Percentiles rank a stretch among this genome's conserved stretches.
phyloP scores from a whole-genome alignment of 371 early-diverging fungal genomes.

The Mortierella sp. region DNA sequence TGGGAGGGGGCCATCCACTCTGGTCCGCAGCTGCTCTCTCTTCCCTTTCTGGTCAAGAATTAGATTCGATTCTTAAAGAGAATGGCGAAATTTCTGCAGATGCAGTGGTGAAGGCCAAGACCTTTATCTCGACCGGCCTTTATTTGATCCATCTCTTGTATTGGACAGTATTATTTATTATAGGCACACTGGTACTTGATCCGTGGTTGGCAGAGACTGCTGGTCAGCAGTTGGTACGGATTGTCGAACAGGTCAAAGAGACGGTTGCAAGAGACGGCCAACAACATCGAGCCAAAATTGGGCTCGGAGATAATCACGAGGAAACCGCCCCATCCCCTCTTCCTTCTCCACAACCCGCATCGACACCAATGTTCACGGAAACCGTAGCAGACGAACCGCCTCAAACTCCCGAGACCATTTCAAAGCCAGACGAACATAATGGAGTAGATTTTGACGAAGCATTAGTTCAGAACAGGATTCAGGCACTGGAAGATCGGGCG shows the following conservation, averaged over 20 bases:
- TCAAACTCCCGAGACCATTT: background rate
- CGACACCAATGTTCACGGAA: background rate
- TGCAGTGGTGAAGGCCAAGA: constrained; percentile 35
- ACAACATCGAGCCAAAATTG: constrained; percentile 3
- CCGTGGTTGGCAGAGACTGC: constrained; percentile 56
- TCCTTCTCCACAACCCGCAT: too few relatives aligned
- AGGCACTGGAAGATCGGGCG: constrained; percentile 35
- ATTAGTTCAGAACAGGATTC: constrained; percentile 7
- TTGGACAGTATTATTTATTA: constrained; percentile 54
- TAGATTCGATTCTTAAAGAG: constrained; percentile 27
- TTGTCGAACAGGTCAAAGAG: constrained; percentile 49
- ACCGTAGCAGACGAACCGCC: too few relatives aligned
- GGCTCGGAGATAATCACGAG: background rate
- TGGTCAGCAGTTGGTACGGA: constrained; percentile 52
- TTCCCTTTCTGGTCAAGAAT: constrained; percentile 20
- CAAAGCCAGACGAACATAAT: too few relatives aligned
- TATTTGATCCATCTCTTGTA: constrained; percentile 54
- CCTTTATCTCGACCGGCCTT: constrained; percentile 37
- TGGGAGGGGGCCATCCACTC: background rate
- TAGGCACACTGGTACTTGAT: constrained; percentile 53
- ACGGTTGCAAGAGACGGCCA: constrained; percentile 19
- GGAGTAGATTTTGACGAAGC: background rate
- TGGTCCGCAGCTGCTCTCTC: constrained; percentile 13
- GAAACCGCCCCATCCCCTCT: background rate
- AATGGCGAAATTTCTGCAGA: constrained; percentile 26